Evolutionary conservation across 2,329 filamentous ascomycete species (phyloP), one percentile per base, ranked within the genome.

Genomic region (Dactylellina cionopaga): DNA sequence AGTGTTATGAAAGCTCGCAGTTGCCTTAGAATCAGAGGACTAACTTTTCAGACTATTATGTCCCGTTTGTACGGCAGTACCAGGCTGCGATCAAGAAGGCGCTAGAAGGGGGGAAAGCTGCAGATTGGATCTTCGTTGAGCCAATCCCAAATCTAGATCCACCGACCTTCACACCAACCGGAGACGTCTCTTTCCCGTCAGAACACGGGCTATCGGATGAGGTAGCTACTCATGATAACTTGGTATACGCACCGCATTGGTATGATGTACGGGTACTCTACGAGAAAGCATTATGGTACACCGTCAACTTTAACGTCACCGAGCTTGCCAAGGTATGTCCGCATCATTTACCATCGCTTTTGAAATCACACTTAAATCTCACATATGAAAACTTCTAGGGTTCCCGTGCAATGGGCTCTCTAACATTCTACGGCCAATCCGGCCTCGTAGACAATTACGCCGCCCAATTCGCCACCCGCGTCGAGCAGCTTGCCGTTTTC

Each of bases 171-270:
- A 73, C 63, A 75, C 13, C 52, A 51, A 2, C 77, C 78, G 24
- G 77, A 74, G 35, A 76, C 75, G 29, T 79, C 76, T 51, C 31
- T 5, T 55, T 52, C 22, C 54, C 64, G 6, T 69, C 64, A 0
- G 72, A 78, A 31, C 77, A 80, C 4, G 69, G 76, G 1, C 72
- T 76, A 5, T 59, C 68, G 11, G 59, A 70, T 73, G 9, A 78
- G 77, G 9, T 80, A 78, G 1, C 47, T 37, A 9, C 80, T 79
- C 70, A 72, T 27, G 68, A 72, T 33, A 64, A 72, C 17, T 72
- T 82, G n/a, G 80, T 82, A 10, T 82, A 81, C 49, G 80, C 81
- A 0, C 81, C 81, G 3, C 81, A 82, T 66, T 82, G 82, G 66
- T 82, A 82, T 65, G 81, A 82, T 39, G 78, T 82, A 15, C 81